These are phyloP conservation scores for Peronospora belbahrii DNA, from an alignment of 352 stramenopile genomes.

Conservation along the genomic window DNA sequence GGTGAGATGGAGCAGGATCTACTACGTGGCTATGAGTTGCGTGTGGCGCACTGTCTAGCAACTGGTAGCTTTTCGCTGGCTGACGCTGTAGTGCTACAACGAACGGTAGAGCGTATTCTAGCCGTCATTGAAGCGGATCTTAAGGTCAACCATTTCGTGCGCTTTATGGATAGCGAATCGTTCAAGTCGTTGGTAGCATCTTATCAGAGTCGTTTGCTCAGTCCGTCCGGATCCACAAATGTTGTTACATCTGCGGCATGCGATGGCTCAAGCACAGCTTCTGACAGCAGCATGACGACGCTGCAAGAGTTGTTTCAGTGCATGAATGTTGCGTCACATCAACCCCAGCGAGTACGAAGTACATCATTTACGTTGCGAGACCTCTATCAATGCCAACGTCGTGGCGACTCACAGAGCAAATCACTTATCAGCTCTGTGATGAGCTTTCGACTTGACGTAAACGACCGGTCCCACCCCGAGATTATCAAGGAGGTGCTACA, in stretches of 20 bases:
- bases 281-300: conserved; percentile 73
- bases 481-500: conserved; percentile 70
- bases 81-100: conserved; percentile 53
- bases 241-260: conserved; percentile 13
- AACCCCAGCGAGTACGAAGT: conserved; percentile 61
- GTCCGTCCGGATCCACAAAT: conserved; percentile 39
- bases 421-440: conserved; percentile 68
- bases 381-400: conserved; percentile 56
- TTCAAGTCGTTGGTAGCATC: conserved; percentile 74
- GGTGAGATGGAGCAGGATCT: conserved; percentile 50
- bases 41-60: conserved; percentile 50
- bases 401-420: conserved; percentile 47
- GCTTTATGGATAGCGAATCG: conserved; percentile 75
- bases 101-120: conserved; percentile 48
- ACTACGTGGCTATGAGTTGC: conserved; percentile 50
- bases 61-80: conserved; percentile 56
- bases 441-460: conserved; percentile 55
- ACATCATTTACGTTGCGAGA: conserved; percentile 64
- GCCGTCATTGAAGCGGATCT: conserved; percentile 64
- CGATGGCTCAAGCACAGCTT: conserved; percentile 39
- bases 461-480: conserved; percentile 42
- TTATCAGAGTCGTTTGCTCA: conserved; percentile 68
- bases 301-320: conserved; percentile 83
- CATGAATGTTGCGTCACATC: conserved; percentile 81
- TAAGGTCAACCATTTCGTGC: conserved; percentile 82